Evolutionary conservation across 345 rosid species (phyloP).

Genomic region (Gossypium turneri): DNA sequence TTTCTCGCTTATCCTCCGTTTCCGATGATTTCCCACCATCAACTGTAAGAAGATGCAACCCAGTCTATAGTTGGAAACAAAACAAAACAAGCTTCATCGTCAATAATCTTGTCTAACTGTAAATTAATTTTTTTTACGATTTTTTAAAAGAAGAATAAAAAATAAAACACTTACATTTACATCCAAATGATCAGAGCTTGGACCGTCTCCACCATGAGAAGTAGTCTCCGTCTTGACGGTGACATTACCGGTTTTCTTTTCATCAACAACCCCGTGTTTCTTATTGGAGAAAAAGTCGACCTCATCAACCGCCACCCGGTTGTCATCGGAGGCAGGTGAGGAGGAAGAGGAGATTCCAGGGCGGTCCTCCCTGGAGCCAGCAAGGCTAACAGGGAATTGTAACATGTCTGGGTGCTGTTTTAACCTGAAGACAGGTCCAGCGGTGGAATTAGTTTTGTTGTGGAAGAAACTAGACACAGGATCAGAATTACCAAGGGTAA

Average conservation of each 20-base stretch:
- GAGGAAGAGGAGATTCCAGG: constrained; percentile 15
- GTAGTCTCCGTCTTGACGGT: constrained; percentile 50
- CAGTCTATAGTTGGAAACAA: constrained; percentile 45
- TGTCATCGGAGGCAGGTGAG: constrained; percentile 13
- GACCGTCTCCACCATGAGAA: constrained; percentile 26
- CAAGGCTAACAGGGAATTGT: constrained; percentile 44
- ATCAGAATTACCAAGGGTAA: constrained; percentile 63
- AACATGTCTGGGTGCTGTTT: constrained; percentile 25
- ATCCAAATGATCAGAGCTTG: constrained; percentile 11
- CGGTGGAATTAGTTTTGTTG: not conserved
- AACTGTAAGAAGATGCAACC: constrained; percentile 71
- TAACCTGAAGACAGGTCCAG: not conserved
- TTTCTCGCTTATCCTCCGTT: constrained; percentile 46
- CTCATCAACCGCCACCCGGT: constrained; percentile 43
- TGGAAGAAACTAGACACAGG: constrained; percentile 28
- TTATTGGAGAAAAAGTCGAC: constrained; percentile 74
- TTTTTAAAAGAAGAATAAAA: not conserved
- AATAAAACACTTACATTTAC: constrained; percentile 54
- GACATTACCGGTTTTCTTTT: constrained; percentile 13
- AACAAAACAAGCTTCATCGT: not conserved
- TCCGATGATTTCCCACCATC: constrained; percentile 68
- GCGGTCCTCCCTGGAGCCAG: constrained; percentile 33
- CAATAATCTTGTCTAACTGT: not conserved
- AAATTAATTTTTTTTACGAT: not conserved
- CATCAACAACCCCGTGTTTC: constrained; percentile 26